These are phyloP conservation scores for Hymenoscyphus fraxineus DNA, from an alignment of 2,329 filamentous ascomycete species.

Conservation along the genomic window DNA sequence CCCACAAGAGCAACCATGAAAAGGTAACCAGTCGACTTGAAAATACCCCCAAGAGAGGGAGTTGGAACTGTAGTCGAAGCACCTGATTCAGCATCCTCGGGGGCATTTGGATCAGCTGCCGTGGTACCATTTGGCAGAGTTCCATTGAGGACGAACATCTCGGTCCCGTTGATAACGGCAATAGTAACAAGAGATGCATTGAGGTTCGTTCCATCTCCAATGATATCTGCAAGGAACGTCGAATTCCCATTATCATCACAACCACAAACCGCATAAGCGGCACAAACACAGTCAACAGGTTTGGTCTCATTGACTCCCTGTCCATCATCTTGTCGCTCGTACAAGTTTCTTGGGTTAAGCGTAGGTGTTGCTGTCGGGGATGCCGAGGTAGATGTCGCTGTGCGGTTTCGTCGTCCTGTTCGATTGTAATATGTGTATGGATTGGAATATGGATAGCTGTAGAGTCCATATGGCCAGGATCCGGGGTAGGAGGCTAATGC, in stretches of 20 bases:
- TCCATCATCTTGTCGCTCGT: slow-evolving; percentile 25
- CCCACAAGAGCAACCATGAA: slow-evolving; percentile 31
- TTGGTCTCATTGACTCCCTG: slow-evolving; percentile 51
- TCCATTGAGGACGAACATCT: slow-evolving; percentile 70
- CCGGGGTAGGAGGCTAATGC: slow-evolving; percentile 46
- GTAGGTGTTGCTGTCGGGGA: slow-evolving; percentile 34
- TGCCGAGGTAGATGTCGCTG: slow-evolving; percentile 38
- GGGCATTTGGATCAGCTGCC: slow-evolving; percentile 40
- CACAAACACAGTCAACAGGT: slow-evolving; percentile 60
- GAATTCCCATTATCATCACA: slow-evolving; percentile 65
- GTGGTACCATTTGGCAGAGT: slow-evolving; percentile 67
- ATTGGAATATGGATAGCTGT: slow-evolving; percentile 56
- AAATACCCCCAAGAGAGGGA: slow-evolving; percentile 15
- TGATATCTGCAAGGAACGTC: slow-evolving; percentile 57
- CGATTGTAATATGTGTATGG: slow-evolving; percentile 52
- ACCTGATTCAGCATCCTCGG: slow-evolving; percentile 35
- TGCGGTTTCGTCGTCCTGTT: slow-evolving; percentile 30
- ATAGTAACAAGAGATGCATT: slow-evolving; percentile 62
- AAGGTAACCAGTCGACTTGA: slow-evolving; percentile 26
- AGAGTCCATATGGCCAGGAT: slow-evolving; percentile 60
- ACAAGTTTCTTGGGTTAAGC: slow-evolving; percentile 1
- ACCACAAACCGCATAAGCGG: slow-evolving; percentile 52
- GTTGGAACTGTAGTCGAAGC: slow-evolving; percentile 26
- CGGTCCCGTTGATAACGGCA: slow-evolving; percentile 57
- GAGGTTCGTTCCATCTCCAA: slow-evolving; percentile 61